Conservation (phyloP, 202 grass and related monocot genomes). For the Schoenoplectus tabernaemontani region DNA sequence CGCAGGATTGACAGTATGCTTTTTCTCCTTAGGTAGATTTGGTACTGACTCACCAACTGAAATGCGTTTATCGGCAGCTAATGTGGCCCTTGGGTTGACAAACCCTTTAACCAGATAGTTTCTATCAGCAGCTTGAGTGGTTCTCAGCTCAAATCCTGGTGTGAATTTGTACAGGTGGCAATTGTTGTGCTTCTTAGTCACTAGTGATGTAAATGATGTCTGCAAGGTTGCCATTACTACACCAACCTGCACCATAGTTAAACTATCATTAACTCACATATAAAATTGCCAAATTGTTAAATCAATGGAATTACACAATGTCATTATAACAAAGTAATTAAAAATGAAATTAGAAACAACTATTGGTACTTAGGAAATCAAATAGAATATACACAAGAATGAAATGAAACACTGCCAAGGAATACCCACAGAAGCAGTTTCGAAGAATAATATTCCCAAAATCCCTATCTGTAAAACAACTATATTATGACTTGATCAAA, state of each 20-base stretch:
- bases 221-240: conserved; percentile 73
- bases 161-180: conserved; percentile 37
- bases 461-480: not conserved
- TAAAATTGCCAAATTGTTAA: not conserved
- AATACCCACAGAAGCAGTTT: not conserved
- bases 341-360: not conserved
- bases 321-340: not conserved
- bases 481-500: not conserved
- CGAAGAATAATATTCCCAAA: not conserved
- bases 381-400: not conserved
- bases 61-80: conserved; percentile 36
- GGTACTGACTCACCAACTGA: conserved; percentile 34
- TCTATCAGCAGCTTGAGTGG: conserved; percentile 23
- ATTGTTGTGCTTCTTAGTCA: conserved; percentile 43
- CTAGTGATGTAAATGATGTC: conserved; percentile 43
- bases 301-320: not conserved
- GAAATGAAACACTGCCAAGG: not conserved
- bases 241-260: conserved; percentile 15
- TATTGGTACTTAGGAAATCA: not conserved
- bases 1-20: conserved; percentile 58
- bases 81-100: conserved; percentile 40
- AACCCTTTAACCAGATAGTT: conserved; percentile 30
- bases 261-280: not conserved
- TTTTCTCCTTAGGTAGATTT: conserved; percentile 39
- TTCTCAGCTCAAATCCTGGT: conserved; percentile 30